Evolutionary conservation across 75 land plant genomes (phyloP).

Genomic region (Pinus taeda): DNA sequence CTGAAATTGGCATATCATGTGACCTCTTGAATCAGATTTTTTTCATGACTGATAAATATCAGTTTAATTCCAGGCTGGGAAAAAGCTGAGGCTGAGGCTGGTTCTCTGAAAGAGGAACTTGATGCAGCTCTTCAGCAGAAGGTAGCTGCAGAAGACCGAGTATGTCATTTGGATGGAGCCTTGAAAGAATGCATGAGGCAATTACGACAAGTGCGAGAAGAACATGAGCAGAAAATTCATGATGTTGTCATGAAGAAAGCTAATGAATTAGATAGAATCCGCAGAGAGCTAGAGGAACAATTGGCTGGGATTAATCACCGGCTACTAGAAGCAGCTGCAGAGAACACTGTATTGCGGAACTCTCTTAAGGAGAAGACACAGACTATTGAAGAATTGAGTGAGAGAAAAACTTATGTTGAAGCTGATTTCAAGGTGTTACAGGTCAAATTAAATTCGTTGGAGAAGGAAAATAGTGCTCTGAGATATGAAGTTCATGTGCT

Average conservation of each 20-base stretch:
- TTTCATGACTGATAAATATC: background rate
- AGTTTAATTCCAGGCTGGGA: slow-evolving; percentile 39
- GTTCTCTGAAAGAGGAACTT: slow-evolving; percentile 29
- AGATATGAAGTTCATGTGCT: slow-evolving; percentile 23
- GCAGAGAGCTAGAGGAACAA: slow-evolving; percentile 28
- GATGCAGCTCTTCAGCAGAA: slow-evolving; percentile 28
- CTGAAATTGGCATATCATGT: background rate
- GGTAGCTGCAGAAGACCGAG: slow-evolving; percentile 21
- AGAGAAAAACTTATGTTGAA: background rate
- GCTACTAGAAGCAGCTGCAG: slow-evolving; percentile 11
- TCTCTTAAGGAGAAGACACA: slow-evolving; percentile 10
- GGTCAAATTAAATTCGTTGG: slow-evolving; percentile 4
- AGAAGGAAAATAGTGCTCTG: background rate
- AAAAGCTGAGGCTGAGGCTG: slow-evolving; percentile 42
- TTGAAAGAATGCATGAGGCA: slow-evolving; percentile 46
- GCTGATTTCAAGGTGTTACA: slow-evolving; percentile 1
- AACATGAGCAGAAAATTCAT: slow-evolving; percentile 29
- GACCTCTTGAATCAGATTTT: background rate
- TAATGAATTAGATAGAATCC: slow-evolving; percentile 36
- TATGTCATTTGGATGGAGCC: slow-evolving; percentile 43
- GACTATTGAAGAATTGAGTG: background rate
- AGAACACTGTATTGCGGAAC: slow-evolving; percentile 11
- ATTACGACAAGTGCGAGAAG: slow-evolving; percentile 30
- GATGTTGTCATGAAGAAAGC: slow-evolving; percentile 27
- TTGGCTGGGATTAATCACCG: slow-evolving; percentile 9